Conservation (phyloP, 2,329 filamentous ascomycete genomes). For the Aspergillus aculeatus region DNA sequence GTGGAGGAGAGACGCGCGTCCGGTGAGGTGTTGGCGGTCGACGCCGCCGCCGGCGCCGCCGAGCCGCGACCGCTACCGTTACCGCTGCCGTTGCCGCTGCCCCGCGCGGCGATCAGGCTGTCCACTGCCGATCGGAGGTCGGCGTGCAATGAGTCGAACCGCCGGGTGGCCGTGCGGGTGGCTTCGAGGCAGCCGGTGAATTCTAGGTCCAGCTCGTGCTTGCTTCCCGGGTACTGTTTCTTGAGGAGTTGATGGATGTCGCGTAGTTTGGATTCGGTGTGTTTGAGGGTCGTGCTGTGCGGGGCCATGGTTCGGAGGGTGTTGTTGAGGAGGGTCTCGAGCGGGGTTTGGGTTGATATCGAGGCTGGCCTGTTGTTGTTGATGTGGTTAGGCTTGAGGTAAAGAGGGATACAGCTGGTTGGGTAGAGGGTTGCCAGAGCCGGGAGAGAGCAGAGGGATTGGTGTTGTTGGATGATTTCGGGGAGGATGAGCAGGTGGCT, state of each 20-base stretch:
- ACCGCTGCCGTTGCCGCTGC: background rate
- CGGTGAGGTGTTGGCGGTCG: slow-evolving; percentile 13
- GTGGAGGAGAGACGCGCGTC: slow-evolving; percentile 28
- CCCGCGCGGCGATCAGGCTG: slow-evolving; percentile 27
- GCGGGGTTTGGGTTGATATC: slow-evolving; percentile 19
- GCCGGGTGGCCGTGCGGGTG: slow-evolving; percentile 31
- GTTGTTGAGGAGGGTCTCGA: slow-evolving; percentile 31
- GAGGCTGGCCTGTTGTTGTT: slow-evolving; percentile 9
- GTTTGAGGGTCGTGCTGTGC: slow-evolving; percentile 27
- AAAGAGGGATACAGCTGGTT: slow-evolving; percentile 26
- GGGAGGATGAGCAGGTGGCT: slow-evolving; percentile 35
- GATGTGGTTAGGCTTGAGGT: slow-evolving; percentile 10
- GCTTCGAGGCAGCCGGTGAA: slow-evolving; percentile 36
- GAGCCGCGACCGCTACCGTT: background rate
- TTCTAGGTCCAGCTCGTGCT: slow-evolving; percentile 39
- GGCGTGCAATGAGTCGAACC: slow-evolving; percentile 36
- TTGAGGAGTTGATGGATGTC: slow-evolving; percentile 29
- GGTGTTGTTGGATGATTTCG: slow-evolving; percentile 36
- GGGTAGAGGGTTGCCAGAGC: slow-evolving; percentile 28
- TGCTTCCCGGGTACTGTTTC: slow-evolving; percentile 28
- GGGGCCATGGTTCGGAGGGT: slow-evolving; percentile 30
- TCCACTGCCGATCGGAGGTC: slow-evolving; percentile 39
- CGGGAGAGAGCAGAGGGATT: slow-evolving; percentile 27
- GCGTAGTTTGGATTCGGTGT: slow-evolving; percentile 32
- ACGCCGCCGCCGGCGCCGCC: background rate